A percentile compares a stretch with the other conserved stretches of the same genome.
These are phyloP conservation scores for Cercospora sesami DNA, from an alignment of 2,329 filamentous ascomycete genomes.

Conservation along the genomic window DNA sequence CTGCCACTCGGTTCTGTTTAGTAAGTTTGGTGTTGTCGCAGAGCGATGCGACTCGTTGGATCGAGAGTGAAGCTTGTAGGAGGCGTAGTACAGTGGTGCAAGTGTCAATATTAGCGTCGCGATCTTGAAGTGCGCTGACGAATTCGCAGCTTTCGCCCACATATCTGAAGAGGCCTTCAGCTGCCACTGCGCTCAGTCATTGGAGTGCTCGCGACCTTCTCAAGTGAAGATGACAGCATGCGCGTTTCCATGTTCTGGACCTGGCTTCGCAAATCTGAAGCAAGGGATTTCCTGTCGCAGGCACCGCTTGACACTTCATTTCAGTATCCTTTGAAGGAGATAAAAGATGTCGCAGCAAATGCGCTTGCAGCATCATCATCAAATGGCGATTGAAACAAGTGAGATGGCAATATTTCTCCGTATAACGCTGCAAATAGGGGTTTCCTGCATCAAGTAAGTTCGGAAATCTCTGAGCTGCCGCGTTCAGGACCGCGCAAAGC, in stretches of 20 bases:
- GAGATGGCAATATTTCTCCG: no score
- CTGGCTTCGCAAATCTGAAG: not conserved
- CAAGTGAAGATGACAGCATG: not conserved
- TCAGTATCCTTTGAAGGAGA: no score
- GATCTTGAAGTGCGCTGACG: not conserved
- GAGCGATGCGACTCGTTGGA: slow-evolving; percentile 11
- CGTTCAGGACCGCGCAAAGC: no score
- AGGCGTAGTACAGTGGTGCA: slow-evolving; percentile 27
- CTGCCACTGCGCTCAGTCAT: not conserved
- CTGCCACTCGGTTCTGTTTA: slow-evolving; percentile 4
- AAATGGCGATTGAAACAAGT: no score
- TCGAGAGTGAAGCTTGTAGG: slow-evolving; percentile 24
- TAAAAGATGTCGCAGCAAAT: no score
- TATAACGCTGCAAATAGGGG: no score
- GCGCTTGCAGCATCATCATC: no score
- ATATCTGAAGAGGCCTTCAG: not conserved
- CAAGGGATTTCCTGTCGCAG: not conserved
- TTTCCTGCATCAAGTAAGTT: no score
- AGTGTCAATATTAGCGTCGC: slow-evolving; percentile 20
- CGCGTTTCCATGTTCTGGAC: not conserved
- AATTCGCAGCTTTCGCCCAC: not conserved
- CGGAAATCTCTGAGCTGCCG: no score
- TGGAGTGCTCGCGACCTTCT: not conserved
- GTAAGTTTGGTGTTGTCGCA: not conserved
- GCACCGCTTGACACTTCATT: no score